Conservation (phyloP, 345 rosid genomes). For the Boechera stricta region DNA sequence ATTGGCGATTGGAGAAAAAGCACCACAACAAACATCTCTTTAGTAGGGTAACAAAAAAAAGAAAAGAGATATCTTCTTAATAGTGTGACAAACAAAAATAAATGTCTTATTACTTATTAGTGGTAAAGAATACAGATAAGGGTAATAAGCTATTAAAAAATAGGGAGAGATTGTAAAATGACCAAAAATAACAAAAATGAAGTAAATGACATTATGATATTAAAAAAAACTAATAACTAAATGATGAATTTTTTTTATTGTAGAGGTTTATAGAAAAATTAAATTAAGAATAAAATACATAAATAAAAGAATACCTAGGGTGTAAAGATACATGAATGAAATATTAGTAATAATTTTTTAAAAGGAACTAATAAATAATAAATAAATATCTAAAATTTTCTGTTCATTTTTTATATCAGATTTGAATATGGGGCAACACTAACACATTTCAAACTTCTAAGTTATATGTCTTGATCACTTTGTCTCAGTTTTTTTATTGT, state of each 20-base stretch:
- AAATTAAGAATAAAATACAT: too few relatives aligned
- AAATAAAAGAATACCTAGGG: too few relatives aligned
- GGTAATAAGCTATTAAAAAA: not conserved
- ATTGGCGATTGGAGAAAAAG: not conserved
- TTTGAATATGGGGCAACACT: not conserved
- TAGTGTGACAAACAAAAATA: not conserved
- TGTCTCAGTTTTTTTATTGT: not conserved
- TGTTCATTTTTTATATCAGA: too few relatives aligned
- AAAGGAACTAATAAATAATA: not conserved
- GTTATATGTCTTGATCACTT: not conserved
- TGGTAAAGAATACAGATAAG: not conserved
- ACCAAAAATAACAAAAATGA: not conserved
- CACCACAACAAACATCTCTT: conserved; percentile 5
- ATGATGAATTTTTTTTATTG: not conserved
- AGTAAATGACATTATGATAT: not conserved
- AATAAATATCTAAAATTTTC: not conserved
- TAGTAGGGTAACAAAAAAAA: not conserved
- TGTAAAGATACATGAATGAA: not conserved
- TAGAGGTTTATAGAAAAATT: too few relatives aligned
- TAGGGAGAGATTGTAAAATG: not conserved
- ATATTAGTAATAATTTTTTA: not conserved
- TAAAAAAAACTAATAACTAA: not conserved
- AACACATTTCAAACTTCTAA: not conserved
- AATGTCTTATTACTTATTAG: not conserved
- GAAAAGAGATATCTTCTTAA: not conserved